Evolutionary conservation across 495 filamentous ascomycete species (phyloP).

Genomic region (Copromyces sp.): DNA sequence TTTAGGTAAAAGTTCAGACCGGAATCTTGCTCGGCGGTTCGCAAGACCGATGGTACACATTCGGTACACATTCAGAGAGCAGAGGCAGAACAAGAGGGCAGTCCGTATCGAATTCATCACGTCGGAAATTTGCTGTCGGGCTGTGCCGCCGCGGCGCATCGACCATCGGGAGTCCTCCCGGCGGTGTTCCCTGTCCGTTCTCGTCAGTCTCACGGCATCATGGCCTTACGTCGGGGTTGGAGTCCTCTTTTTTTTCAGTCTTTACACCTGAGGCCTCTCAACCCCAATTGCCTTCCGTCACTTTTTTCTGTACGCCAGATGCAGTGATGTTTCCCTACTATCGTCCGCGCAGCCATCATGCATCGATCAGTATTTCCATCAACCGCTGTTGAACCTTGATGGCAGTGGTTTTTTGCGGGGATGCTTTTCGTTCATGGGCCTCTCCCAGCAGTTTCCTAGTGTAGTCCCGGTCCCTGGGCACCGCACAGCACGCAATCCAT

Average conservation of each 20-base stretch:
- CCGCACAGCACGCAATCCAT: neutral
- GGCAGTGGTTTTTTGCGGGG: neutral
- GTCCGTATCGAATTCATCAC: neutral
- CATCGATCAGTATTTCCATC: neutral
- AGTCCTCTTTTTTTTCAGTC: neutral
- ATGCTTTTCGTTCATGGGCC: neutral
- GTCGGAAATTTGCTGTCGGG: neutral
- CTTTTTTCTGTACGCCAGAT: neutral
- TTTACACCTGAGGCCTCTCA: neutral
- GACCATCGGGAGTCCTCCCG: neutral
- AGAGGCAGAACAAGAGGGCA: neutral
- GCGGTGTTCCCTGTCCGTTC: neutral
- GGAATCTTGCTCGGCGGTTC: neutral
- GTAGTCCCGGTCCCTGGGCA: no score
- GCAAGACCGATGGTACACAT: neutral
- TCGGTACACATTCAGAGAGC: no score
- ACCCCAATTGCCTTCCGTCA: neutral
- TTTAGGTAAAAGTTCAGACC: neutral
- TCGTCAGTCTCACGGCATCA: neutral
- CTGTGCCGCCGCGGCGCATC: neutral
- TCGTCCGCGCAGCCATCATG: neutral
- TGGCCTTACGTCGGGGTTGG: neutral
- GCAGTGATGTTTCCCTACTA: neutral
- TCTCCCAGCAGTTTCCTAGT: neutral
- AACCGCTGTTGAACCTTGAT: neutral